Evolutionary conservation across 805 yeast species (phyloP), one percentile per base, ranked within the genome.

Genomic region (Sugiyamaella mastotermitis): DNA sequence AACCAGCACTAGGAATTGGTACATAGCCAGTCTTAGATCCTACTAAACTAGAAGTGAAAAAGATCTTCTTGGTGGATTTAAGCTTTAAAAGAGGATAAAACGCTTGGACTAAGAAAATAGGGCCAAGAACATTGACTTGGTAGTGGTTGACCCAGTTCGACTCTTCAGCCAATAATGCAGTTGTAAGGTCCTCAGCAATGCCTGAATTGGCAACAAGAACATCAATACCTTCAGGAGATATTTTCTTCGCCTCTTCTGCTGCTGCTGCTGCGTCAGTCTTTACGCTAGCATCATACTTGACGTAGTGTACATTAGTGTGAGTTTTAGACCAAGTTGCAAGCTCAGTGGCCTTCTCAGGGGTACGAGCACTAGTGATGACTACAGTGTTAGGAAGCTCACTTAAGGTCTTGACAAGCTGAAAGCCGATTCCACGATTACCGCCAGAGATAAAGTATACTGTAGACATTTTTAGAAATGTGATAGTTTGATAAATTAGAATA

Each of bases 401-500:
- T 13, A 61, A 38, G 24, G 42, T 46, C 34, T 57, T 51, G 23
- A 53, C 64, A 4, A 64, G 28, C 5, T 62, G 60, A 21, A 53
- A 52, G 2, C 67, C 68, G 30, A 63, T 47, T 14, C 68, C 67
- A 4, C 61, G 40, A 16, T 55, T 51, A 2, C 56, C 56, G 11
- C 68, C 68, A 2, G 65, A 60, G 33, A 63, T 42, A 6, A 59
- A 34, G 35, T 53, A 55, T 2, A 49, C 60, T 40, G 30, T 27
- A 27, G 30, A 27, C 30, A 27, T 27, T 7, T 7, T 22, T 7
- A 7, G 10, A 22, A 22, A 22, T n/a, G n/a, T n/a, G n/a, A n/a
- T n/a, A n/a, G n/a, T n/a, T n/a, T n/a, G n/a, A n/a, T n/a, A n/a
- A n/a, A n/a, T n/a, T n/a, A n/a, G n/a, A n/a, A n/a, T n/a, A n/a